Base-by-base conservation (phyloP, 1,284 basidiomycete genomes). In the Kwoniella shivajii region DNA sequence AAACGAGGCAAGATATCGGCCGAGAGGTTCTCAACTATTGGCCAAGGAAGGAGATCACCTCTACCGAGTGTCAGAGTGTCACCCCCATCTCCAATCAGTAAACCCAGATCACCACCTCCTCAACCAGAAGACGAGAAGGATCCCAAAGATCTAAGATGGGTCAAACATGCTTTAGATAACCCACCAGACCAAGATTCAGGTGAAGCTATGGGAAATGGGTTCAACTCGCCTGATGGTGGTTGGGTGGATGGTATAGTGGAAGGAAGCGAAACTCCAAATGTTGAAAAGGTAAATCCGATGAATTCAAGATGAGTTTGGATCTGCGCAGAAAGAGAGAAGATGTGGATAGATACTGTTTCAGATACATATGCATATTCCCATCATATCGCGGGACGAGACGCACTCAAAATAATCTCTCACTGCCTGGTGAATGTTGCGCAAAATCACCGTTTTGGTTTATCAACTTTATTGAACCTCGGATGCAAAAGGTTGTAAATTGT, bases 131-230 rank as follows among this genome's bases (percentile, higher is more conserved):
- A 70, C 30, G 71, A 72, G 46, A 53, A 29, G 14, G 62, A 69
- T 33, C 36, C 53, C 2, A 67, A 45, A 27, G 71, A 73, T 56
- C 50, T 71, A 6, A 39, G 60, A 50, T 73, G 71, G 69, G 64
- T 73, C 33, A 70, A 64, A 37, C 66, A 73, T 33, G 69, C 65
- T 4, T 48, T 73, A 2, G 69, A 73, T 41, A 66, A 64, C 45
- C 64, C 67, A 1, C 48, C 44, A 7, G 59, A 66, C 34, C 57
- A 63, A 33, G 66, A 68, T 54, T 26, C 37, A n/a, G 69, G 67
- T 11, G 60, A 61, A 41, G 68, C 63, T 16, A 63, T 69, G 39
- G 59, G 62, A 18, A 59, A 48, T 38, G 57, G 57, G 2, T 54
- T 59, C 29, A 50, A 50, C 31, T 53, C 49, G 11, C 60, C 61